A percentile compares a stretch with the other conserved stretches of the same genome.
Evolutionary conservation across 2,329 filamentous ascomycete genomes (phyloP).

Genomic region (Setomelanomma holmii): DNA sequence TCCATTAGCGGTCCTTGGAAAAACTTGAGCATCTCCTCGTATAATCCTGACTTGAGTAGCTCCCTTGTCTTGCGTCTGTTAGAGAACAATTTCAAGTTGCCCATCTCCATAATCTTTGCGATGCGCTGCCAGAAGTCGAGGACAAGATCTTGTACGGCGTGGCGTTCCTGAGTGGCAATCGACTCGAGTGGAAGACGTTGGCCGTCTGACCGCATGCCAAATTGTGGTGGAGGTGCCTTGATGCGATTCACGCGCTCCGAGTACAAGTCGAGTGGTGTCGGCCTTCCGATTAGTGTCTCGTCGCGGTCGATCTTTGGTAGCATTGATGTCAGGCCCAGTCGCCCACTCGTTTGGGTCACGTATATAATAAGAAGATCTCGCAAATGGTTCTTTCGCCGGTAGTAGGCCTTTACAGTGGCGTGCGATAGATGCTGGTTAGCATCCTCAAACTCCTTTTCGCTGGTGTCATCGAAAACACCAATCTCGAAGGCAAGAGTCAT

Average conservation of each 20-base stretch:
- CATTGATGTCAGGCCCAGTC: constrained; percentile 93
- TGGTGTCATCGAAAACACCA: constrained; percentile 91
- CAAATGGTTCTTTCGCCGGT: constrained; percentile 79
- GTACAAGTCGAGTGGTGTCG: constrained; percentile 43
- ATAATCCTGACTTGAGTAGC: constrained; percentile 84
- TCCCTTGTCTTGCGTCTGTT: constrained; percentile 87
- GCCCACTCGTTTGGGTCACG: constrained; percentile 89
- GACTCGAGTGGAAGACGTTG: constrained; percentile 46
- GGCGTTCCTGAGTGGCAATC: constrained; percentile 44
- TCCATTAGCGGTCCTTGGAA: constrained; percentile 79
- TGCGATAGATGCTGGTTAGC: constrained; percentile 49
- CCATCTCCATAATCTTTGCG: constrained; percentile 88
- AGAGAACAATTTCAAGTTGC: constrained; percentile 86
- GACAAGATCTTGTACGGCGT: constrained; percentile 61
- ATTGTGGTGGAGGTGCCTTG: constrained; percentile 44
- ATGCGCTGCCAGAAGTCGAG: constrained; percentile 93
- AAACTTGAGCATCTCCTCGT: constrained; percentile 79
- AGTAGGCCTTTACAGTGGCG: constrained; percentile 75
- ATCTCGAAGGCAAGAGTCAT: constrained; percentile 91
- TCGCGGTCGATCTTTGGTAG: constrained; percentile 64
- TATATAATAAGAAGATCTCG: constrained; percentile 89
- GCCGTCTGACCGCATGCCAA: constrained; percentile 45
- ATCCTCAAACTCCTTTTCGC: constrained; percentile 66
- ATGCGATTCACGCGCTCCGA: constrained; percentile 46
- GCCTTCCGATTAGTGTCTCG: constrained; percentile 29